Percentiles rank a stretch among this genome's conserved stretches.
Conservation (phyloP, 176 grass and related monocot genomes). For the Avena insularis region DNA sequence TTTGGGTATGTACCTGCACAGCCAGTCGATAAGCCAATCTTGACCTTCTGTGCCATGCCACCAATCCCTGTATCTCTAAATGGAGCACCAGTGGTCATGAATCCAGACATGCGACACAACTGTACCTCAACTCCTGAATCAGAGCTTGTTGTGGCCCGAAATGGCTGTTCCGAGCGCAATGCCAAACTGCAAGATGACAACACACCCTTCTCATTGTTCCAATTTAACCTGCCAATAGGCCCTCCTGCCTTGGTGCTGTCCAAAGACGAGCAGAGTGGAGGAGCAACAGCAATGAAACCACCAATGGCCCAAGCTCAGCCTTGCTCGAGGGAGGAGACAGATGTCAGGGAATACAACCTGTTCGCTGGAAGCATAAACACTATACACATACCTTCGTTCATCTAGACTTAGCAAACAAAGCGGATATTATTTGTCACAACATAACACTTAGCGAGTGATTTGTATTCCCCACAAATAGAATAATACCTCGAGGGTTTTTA, state of each 20-base stretch:
- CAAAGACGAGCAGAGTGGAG: conserved; percentile 58
- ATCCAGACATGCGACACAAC: conserved; percentile 36
- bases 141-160: conserved; percentile 1
- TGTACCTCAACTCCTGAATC: conserved; percentile 22
- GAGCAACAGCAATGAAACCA: not conserved
- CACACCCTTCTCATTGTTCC: conserved; percentile 85
- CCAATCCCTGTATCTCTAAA: conserved; percentile 8
- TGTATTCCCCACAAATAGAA: conserved; percentile 50
- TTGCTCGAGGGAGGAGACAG: conserved; percentile 71
- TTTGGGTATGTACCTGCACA: conserved; percentile 51
- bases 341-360: conserved; percentile 79
- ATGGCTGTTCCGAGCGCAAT: conserved; percentile 30
- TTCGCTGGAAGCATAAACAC: conserved; percentile 58
- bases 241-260: conserved; percentile 31
- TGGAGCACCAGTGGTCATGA: conserved; percentile 37
- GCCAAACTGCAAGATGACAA: conserved; percentile 27
- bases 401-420: conserved; percentile 45
- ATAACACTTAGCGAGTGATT: conserved; percentile 49
- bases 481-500: conserved; percentile 59
- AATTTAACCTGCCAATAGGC: conserved; percentile 77
- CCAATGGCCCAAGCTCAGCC: conserved; percentile 35
- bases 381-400: conserved; percentile 61
- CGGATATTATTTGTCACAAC: conserved; percentile 31
- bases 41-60: conserved; percentile 46
- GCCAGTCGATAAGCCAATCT: conserved; percentile 40